Evolutionary conservation across 2,329 filamentous ascomycete species (phyloP), one percentile per base, ranked within the genome.

Genomic region (Monosporascus sp.): DNA sequence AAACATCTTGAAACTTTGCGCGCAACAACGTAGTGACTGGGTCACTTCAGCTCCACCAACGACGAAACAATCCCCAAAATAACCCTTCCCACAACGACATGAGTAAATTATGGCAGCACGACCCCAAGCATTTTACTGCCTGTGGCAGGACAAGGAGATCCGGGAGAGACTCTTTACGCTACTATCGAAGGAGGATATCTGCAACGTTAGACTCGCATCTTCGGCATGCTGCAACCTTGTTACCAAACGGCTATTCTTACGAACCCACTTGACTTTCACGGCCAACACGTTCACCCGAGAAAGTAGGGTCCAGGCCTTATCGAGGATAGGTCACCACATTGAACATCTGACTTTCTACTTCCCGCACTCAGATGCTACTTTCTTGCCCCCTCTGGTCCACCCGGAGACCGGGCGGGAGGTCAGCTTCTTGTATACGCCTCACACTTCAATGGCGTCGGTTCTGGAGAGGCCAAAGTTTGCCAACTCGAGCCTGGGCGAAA

Each of bases 351-450:
- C 82, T 53, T 95, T 96, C 73, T 79, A 78, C 66, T 81, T 95
- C 60, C 81, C 89, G 28, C 90, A 95, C 71, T 84, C 83, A 6
- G 74, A 82, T n/a, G 82, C 88, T 51, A 94, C 89, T 43, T 92
- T 92, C 66, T 78, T 96, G 8, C 88, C 91, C 17, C 91, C 91
- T n/a, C 79, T 96, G 46, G 78, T 96, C 40, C 87, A 95, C 66
- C 88, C 89, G 3, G 69, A 78, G 57, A 91, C 85, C 9, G 90
- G 91, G 44, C 82, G 84, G 57, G 89, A 96, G 74, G 83, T 90
- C 65, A 82, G 77, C 62, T 96, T 95, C 70, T 75, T 91, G 48
- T 96, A 96, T 73, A 87, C 84, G 53, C 91, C 91, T 17, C 87
- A 91, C 64, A 83, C 82, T 3, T 84, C 84, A 41, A 81, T 82